Evolutionary conservation across 768 basidiomycete genomes (phyloP).

Genomic region (Hypholoma sublateritium): DNA sequence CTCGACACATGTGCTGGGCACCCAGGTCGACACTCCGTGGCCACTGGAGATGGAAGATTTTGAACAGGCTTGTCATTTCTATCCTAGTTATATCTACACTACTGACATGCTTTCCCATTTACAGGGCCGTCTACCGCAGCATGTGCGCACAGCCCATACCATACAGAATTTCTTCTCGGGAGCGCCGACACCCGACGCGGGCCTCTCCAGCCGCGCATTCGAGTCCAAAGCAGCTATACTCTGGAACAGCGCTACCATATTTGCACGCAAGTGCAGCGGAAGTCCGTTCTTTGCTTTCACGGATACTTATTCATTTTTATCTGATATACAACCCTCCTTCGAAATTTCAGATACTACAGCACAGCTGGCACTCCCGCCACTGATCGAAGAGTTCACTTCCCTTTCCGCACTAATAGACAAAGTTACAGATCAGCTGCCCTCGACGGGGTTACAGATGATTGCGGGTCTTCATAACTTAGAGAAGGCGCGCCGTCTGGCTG

Average conservation of each 20-base stretch:
- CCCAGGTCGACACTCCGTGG: conserved; percentile 37
- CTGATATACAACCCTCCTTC: conserved; percentile 1
- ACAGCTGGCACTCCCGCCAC: conserved; percentile 11
- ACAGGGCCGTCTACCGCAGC: conserved; percentile 19
- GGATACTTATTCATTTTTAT: background rate
- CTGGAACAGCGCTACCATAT: conserved; percentile 30
- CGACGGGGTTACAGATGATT: conserved; percentile 13
- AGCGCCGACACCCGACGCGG: conserved; percentile 18
- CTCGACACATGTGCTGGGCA: conserved; percentile 17
- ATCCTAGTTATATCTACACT: background rate
- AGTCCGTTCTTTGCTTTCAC: conserved; percentile 23
- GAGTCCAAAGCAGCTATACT: conserved; percentile 29
- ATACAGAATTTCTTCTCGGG: conserved; percentile 21
- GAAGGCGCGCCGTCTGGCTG: conserved; percentile 21
- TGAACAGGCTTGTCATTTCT: conserved; percentile 24
- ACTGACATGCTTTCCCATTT: background rate
- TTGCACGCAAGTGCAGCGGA: conserved; percentile 24
- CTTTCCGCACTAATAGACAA: conserved; percentile 23
- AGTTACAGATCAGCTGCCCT: conserved; percentile 14
- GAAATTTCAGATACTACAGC: conserved; percentile 3
- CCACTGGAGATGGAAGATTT: conserved; percentile 37
- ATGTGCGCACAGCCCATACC: conserved; percentile 20
- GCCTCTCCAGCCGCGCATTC: conserved; percentile 20
- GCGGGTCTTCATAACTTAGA: conserved; percentile 14
- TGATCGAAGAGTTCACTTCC: conserved; percentile 22